Evolutionary conservation across 1,139 yeast species (phyloP).

Genomic region (Yamadazyma oceani): DNA sequence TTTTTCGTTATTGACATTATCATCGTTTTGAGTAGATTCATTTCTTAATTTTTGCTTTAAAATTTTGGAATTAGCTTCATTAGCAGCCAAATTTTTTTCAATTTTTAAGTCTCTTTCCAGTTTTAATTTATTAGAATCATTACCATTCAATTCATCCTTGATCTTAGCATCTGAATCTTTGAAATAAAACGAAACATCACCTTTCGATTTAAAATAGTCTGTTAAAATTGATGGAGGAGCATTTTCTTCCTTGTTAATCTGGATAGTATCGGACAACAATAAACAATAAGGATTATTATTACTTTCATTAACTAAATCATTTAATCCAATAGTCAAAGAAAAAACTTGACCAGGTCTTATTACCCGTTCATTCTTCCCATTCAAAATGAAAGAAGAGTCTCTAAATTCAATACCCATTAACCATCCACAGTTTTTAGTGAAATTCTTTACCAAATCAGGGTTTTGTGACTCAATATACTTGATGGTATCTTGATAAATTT

Average conservation of each 20-base stretch:
- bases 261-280: slow-evolving; percentile 79
- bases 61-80: slow-evolving; percentile 54
- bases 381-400: slow-evolving; percentile 74
- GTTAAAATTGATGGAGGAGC: slow-evolving; percentile 67
- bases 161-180: slow-evolving; percentile 57
- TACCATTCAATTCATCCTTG: slow-evolving; percentile 20
- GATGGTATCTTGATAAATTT: slow-evolving; percentile 64
- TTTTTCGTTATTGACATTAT: slow-evolving; percentile 65
- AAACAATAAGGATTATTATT: slow-evolving; percentile 63
- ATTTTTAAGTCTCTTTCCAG: slow-evolving; percentile 33
- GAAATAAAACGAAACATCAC: slow-evolving; percentile 82
- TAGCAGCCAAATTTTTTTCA: slow-evolving; percentile 31
- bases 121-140: slow-evolving; percentile 24
- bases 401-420: slow-evolving; percentile 88
- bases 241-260: slow-evolving; percentile 49
- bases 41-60: slow-evolving; percentile 80
- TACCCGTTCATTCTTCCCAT: slow-evolving; percentile 68
- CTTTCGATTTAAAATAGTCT: slow-evolving; percentile 66
- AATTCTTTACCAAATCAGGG: slow-evolving; percentile 64
- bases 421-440: slow-evolving; percentile 86
- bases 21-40: slow-evolving; percentile 71
- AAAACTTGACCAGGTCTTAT: slow-evolving; percentile 74
- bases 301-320: slow-evolving; percentile 50
- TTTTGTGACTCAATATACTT: slow-evolving; percentile 55
- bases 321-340: slow-evolving; percentile 77